Conservation (phyloP, 345 rosid species). For the Dipteronia dyeriana region DNA sequence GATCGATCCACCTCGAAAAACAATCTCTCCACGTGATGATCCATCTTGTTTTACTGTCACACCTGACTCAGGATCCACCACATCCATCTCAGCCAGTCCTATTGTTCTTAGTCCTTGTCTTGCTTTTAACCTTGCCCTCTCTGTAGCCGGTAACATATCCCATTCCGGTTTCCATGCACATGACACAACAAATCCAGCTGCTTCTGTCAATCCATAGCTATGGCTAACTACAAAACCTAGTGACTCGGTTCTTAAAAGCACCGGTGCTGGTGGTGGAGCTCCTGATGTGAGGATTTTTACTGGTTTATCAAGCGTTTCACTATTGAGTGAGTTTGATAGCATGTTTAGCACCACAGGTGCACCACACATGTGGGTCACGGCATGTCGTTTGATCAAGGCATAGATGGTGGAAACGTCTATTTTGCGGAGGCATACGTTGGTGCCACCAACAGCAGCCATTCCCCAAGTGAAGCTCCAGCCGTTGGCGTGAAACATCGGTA, state of each 20-base stretch:
- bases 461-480: slow-evolving; percentile 67
- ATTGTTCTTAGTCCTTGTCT: slow-evolving; percentile 49
- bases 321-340: slow-evolving; percentile 37
- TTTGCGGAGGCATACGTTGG: slow-evolving; percentile 53
- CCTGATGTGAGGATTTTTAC: slow-evolving; percentile 55
- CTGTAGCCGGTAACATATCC: slow-evolving; percentile 34
- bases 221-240: slow-evolving; percentile 54
- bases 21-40: slow-evolving; percentile 48
- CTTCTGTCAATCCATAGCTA: slow-evolving; percentile 59
- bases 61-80: slow-evolving; percentile 41
- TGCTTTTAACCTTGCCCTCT: slow-evolving; percentile 49
- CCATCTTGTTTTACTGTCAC: slow-evolving; percentile 53
- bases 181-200: slow-evolving; percentile 46
- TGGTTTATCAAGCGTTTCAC: slow-evolving; percentile 29
- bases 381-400: slow-evolving; percentile 39
- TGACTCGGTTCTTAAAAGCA: slow-evolving; percentile 38
- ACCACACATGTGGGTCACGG: slow-evolving; percentile 64
- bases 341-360: slow-evolving; percentile 57
- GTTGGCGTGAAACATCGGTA: slow-evolving; percentile 67
- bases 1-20: slow-evolving; percentile 48
- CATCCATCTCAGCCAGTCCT: slow-evolving; percentile 39
- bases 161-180: slow-evolving; percentile 57
- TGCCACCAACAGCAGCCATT: slow-evolving; percentile 61
- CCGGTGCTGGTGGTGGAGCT: slow-evolving; percentile 54
- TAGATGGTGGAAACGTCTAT: slow-evolving; percentile 36